Base-by-base conservation (phyloP, 192 early-diverging fungal species). In the Backusella sp. region DNA sequence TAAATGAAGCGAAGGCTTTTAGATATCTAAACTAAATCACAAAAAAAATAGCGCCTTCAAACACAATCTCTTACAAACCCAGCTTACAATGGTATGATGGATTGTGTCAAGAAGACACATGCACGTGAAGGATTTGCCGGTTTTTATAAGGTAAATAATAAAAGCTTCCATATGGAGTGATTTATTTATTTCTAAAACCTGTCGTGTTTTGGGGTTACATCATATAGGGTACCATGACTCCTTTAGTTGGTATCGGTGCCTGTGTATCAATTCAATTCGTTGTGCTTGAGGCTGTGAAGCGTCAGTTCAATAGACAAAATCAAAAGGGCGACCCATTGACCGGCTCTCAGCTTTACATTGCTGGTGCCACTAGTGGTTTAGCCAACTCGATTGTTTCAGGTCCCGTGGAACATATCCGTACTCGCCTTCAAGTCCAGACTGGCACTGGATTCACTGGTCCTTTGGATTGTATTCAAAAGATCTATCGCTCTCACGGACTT, bases 261-360 rank as follows among this genome's bases (percentile, higher is more conserved):
- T 97, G 96, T 79, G 97, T 99, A 9, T 96, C 96, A 23, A 94
- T 99, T 81, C 97, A 99, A 85, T 99, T 99, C 78, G 85, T 91
- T 37, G 94, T 91, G 41, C 85, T 97, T 37, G 93, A 97, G 84
- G 87, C 90, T 56, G 90, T 93, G 85, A 97, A 99, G 87, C 91
- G 97, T 39, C 81, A 84, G 34, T 94, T 96, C 79, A 85, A 83
- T 30, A 73, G 79, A 32, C 74, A 86, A 37, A 96, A 95, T 77
- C 21, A 62, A 62, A 23, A 28, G 26, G 30, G 53, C 1, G 82
- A 80, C 12, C 82, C 88, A 9, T 86, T 99, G 2, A 86, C 92
- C 30, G 86, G 89, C 37, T 73, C 86, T 14, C 96, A 99, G 82
- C 88, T 99, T 36, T 97, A 93, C 85, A 78, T 95, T 35, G 87